Base-by-base conservation (phyloP, 2,329 filamentous ascomycete genomes). In the Aureobasidium sp. region DNA sequence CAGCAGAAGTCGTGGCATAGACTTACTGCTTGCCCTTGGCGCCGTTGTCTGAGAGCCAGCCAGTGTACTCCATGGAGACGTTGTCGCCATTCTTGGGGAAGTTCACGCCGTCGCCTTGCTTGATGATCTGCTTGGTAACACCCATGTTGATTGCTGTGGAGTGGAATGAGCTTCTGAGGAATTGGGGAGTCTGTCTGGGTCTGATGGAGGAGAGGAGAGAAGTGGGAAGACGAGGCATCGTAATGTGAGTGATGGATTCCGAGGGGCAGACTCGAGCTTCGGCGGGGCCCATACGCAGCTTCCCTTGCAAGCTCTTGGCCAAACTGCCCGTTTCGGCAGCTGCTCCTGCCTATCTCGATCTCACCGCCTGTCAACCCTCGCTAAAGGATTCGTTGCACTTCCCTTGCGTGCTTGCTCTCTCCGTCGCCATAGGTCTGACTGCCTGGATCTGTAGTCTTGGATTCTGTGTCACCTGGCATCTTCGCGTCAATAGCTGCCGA, bases 31-130 rank as follows among this genome's bases (percentile, higher is more conserved):
- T 76, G 70, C 92, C 92, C 82, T 82, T 84, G 70, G 83, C 2
- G n/a, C 31, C 79, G 62, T 84, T 80, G 71, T 95, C 87, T 77
- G 88, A 89, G 66, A 97, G 82, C 77, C 81, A 96, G 70, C 94
- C 94, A 45, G 88, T 94, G 82, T 97, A 97, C 77, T 94, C 85
- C 72, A 97, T 96, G 71, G 83, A 84, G 71, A 97, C 90, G 29
- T 77, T 84, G 74, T 97, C 85, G 67, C 90, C 88, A 17, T 72
- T 70, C 67, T 76, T 72, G 62, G 93, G 89, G 66, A 76, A 79
- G 69, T 85, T 73, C 62, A 81, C 80, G 62, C 79, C 78, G 70
- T 82, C 81, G 70, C 93, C 92, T 65, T 82, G 75, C 39, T 76
- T 71, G 68, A 86, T 74, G 66, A 83, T 75, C 54, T 80, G 82